Conservation (phyloP, 202 grass and related monocot genomes). For the Setaria viridis region DNA sequence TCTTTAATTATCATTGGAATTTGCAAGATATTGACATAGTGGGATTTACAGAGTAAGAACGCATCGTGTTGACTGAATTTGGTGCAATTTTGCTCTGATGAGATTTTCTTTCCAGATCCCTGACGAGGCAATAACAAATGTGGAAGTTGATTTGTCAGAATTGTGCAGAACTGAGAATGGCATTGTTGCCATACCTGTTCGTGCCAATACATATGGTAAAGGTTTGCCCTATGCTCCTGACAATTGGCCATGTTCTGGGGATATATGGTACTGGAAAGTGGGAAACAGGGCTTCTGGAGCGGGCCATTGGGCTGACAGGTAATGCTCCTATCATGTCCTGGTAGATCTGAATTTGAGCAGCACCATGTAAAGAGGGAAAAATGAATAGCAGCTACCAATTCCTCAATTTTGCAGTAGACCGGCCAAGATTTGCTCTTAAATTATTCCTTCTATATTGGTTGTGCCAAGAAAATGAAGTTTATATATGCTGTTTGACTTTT, state of each 20-base stretch:
- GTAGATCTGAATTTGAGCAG: slow-evolving; percentile 12
- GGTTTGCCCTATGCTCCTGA: slow-evolving; percentile 96
- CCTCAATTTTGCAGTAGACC: slow-evolving; percentile 30
- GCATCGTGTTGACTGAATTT: not conserved
- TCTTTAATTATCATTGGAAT: not conserved
- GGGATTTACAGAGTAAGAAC: not conserved
- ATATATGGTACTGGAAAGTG: slow-evolving; percentile 91
- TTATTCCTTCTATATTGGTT: slow-evolving; percentile 35
- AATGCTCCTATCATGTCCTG: slow-evolving; percentile 33
- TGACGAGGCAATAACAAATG: slow-evolving; percentile 26
- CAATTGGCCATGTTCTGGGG: slow-evolving; percentile 85
- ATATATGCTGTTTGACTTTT: slow-evolving; percentile 32
- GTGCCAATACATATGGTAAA: slow-evolving; percentile 62
- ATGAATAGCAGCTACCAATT: slow-evolving; percentile 8
- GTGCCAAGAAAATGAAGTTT: slow-evolving; percentile 24
- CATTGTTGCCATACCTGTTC: slow-evolving; percentile 69
- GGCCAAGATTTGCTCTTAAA: slow-evolving; percentile 30
- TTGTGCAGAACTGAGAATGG: slow-evolving; percentile 47
- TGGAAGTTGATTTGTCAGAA: slow-evolving; percentile 62
- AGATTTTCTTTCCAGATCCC: slow-evolving; percentile 42
- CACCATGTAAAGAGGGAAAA: slow-evolving; percentile 30
- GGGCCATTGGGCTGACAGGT: slow-evolving; percentile 84
- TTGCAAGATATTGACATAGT: slow-evolving; percentile 19
- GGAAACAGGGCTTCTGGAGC: slow-evolving; percentile 52
- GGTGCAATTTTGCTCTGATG: slow-evolving; percentile 39